Base-by-base conservation (phyloP, 106 monocot species). In the Iris macrosiphon region DNA sequence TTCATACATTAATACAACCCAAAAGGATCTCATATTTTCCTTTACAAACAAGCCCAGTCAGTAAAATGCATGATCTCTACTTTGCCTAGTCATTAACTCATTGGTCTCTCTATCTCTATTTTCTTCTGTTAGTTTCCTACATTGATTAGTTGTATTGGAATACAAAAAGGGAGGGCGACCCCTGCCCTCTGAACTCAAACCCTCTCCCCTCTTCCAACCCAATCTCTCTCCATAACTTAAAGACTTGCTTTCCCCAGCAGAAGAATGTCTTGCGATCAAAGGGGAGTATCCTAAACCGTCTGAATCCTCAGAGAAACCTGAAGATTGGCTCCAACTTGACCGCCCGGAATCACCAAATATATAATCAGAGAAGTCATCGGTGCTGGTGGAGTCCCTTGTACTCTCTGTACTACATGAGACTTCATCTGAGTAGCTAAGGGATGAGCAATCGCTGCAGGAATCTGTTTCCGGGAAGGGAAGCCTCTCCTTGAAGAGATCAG, bases 391-490 rank as follows among this genome's bases (percentile, higher is more conserved):
- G 48, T 75, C 66, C 40, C 75, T 58, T 2, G 72, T 68, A 64
- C 84, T 75, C 48, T 74, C 78, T 0, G 78, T 75, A 45, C 74
- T 78, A 42, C 62, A 74, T 0, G 83, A 84, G 19, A 74, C 62
- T 52, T 74, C 83, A 26, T 83, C 83, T 0, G 76, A 76, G 39
- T 31, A 52, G 40, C 78, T 71, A 15, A 74, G 32, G 2, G 78
- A 78, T 1, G 74, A 74, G 29, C 33, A 48, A 22, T 75, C 83
- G 23, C 74, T 74, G 2, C 57, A 75, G 11, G 75, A 70, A 64
- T 79, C 79, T 2, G 31, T 40, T 31, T 17, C 56, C 10, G 27
- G 32, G 35, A 30, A 45, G 1, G 31, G 39, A 18, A 67, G 37
- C 35, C 55, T 33, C 12, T 32, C 40, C 10, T 33, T 43, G 24